phyloP scores from a whole-genome alignment of 108 stramenopile species.

The Cylindrotheca fusiformis region DNA sequence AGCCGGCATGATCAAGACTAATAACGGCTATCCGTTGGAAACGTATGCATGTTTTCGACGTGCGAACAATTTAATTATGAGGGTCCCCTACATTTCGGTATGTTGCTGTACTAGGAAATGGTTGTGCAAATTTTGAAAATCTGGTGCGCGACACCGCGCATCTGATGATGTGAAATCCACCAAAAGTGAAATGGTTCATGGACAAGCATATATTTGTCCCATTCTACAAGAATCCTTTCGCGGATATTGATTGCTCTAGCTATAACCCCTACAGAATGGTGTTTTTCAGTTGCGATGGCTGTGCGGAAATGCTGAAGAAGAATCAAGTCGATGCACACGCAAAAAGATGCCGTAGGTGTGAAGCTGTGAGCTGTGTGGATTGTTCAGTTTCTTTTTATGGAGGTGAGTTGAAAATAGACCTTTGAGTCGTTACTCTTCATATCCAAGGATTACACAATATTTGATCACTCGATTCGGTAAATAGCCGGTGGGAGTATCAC shows the following conservation, averaged over 20 bases:
- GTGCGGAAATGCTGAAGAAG: conserved; percentile 86
- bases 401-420: conserved; percentile 48
- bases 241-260: background rate
- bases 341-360: conserved; percentile 67
- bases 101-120: too few relatives aligned
- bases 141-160: too few relatives aligned
- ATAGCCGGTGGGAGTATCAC: conserved; percentile 71
- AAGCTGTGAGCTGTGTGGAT: conserved; percentile 80
- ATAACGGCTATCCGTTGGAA: too few relatives aligned
- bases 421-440: background rate
- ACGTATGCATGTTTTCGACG: too few relatives aligned
- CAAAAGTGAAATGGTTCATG: too few relatives aligned
- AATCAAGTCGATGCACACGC: conserved; percentile 85
- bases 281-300: conserved; percentile 85
- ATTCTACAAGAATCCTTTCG: too few relatives aligned
- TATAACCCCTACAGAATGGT: conserved; percentile 63
- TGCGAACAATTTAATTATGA: too few relatives aligned
- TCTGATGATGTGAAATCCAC: too few relatives aligned
- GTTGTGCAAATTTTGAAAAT: too few relatives aligned
- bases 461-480: conserved; percentile 40
- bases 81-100: too few relatives aligned
- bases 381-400: conserved; percentile 80
- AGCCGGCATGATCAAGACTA: too few relatives aligned
- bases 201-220: too few relatives aligned
- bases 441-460: conserved; percentile 39